These are phyloP conservation scores for Chrysopogon serrulatus DNA, from an alignment of 176 grass and related monocot genomes.

Conservation along the genomic window DNA sequence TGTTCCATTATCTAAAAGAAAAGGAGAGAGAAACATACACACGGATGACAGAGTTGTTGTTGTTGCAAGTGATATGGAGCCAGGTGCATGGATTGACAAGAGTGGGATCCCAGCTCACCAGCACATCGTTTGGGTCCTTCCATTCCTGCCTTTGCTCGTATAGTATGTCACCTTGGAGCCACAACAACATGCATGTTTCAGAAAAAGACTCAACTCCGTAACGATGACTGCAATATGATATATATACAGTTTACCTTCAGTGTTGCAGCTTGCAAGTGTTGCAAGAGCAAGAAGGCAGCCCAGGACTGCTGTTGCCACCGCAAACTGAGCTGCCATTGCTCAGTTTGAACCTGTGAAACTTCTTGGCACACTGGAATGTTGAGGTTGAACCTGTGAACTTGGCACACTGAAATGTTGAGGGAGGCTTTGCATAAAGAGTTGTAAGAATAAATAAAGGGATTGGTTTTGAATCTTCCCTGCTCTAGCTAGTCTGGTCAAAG, in stretches of 20 bases:
- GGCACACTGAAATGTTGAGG: neutral
- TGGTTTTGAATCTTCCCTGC: conserved; percentile 3
- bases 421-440: neutral
- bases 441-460: neutral
- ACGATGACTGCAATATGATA: neutral
- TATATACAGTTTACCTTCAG: conserved; percentile 19
- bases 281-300: neutral
- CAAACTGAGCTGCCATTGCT: conserved; percentile 12
- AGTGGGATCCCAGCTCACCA: conserved; percentile 41
- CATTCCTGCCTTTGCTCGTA: conserved; percentile 8
- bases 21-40: conserved; percentile 12
- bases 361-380: neutral
- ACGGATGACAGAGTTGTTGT: conserved; percentile 28
- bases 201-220: neutral
- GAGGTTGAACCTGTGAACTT: neutral
- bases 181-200: neutral
- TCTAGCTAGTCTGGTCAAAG: neutral
- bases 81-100: conserved; percentile 41
- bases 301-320: neutral
- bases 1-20: neutral
- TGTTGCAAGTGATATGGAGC: conserved; percentile 43
- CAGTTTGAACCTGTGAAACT: neutral
- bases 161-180: conserved; percentile 35
- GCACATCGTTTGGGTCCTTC: conserved; percentile 27
- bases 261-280: conserved; percentile 29